A percentile compares a stretch with the other conserved stretches of the same genome.
Evolutionary conservation across 2,329 filamentous ascomycete species (phyloP).

Genomic region (Penicillium griseofulvum): DNA sequence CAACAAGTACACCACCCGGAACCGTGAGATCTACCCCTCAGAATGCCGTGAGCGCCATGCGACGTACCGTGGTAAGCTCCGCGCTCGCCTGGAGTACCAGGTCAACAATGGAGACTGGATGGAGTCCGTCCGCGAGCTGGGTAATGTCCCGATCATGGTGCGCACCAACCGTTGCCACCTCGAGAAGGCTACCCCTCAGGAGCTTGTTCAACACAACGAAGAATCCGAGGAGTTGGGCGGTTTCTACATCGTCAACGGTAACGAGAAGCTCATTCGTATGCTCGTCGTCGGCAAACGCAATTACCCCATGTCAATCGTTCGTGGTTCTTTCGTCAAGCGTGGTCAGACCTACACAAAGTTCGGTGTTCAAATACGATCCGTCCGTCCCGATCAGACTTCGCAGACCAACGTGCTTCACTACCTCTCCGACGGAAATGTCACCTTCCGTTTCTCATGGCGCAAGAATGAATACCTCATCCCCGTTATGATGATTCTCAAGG

Average conservation of each 20-base stretch:
- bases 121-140: constrained; percentile 80
- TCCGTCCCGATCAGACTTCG: constrained; percentile 94
- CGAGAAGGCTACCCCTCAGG: constrained; percentile 75
- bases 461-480: constrained; percentile 97
- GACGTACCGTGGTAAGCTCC: constrained; percentile 84
- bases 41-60: constrained; percentile 93
- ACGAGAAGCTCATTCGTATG: constrained; percentile 93
- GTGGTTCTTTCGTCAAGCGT: constrained; percentile 84
- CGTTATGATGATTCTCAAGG: constrained; percentile 94
- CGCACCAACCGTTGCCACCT: constrained; percentile 92
- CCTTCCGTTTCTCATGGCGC: constrained; percentile 95
- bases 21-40: constrained; percentile 82
- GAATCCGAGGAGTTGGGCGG: constrained; percentile 95
- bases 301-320: constrained; percentile 90
- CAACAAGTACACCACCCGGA: constrained; percentile 77
- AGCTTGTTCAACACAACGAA: constrained; percentile 83
- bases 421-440: constrained; percentile 91
- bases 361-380: constrained; percentile 86
- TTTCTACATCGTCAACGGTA: constrained; percentile 97
- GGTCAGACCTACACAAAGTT: constrained; percentile 84
- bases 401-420: constrained; percentile 98
- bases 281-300: constrained; percentile 87
- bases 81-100: constrained; percentile 76
- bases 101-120: constrained; percentile 84
- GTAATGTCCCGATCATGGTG: constrained; percentile 89